These are phyloP conservation scores for Paecilomyces formosus DNA, from an alignment of 2,329 filamentous ascomycete species.

Conservation along the genomic window DNA sequence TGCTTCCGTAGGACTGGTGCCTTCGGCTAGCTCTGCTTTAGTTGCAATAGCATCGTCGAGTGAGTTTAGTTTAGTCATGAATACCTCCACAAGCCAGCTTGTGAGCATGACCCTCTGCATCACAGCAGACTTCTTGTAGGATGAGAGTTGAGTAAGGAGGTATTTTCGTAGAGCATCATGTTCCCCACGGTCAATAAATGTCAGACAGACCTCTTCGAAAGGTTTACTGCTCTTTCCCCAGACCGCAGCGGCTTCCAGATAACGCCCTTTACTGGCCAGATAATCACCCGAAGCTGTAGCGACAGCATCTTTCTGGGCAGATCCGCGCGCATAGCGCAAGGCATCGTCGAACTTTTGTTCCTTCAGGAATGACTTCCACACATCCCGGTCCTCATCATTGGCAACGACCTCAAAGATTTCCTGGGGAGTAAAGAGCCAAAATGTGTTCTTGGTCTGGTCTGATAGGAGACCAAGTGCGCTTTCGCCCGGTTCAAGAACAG, in stretches of 20 bases:
- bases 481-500: constrained; percentile 72
- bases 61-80: constrained; percentile 93
- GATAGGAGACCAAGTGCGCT: constrained; percentile 75
- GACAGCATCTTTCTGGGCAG: constrained; percentile 79
- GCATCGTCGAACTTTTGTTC: constrained; percentile 83
- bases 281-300: constrained; percentile 88
- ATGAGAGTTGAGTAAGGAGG: constrained; percentile 71
- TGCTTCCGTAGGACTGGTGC: constrained; percentile 58
- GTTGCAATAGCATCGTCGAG: constrained; percentile 92
- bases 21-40: constrained; percentile 71
- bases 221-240: constrained; percentile 95
- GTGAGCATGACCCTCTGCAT: constrained; percentile 97
- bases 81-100: constrained; percentile 90
- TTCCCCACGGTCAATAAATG: constrained; percentile 82
- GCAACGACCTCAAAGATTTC: constrained; percentile 94
- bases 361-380: constrained; percentile 90
- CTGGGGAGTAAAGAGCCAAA: constrained; percentile 86
- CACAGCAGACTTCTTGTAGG: constrained; percentile 69
- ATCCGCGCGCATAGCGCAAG: constrained; percentile 72
- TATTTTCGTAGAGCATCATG: constrained; percentile 89
- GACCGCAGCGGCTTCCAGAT: constrained; percentile 75
- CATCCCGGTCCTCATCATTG: constrained; percentile 80
- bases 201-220: constrained; percentile 90
- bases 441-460: constrained; percentile 91
- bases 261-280: constrained; percentile 73